These are phyloP conservation scores for Omphalea diandra DNA, from an alignment of 441 rosid species.

Conservation along the genomic window DNA sequence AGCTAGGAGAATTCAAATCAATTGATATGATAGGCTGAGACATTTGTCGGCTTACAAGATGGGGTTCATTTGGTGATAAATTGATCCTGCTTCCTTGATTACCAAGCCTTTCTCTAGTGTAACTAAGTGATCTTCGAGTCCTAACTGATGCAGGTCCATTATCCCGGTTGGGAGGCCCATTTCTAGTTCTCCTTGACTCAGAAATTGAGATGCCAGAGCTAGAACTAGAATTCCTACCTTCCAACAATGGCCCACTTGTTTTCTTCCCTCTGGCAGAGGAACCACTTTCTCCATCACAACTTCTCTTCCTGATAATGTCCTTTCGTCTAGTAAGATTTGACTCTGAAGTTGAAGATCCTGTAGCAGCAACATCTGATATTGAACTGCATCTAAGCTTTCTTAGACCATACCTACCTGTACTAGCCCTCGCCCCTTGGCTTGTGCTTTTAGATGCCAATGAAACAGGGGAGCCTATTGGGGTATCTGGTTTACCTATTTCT, in stretches of 20 bases:
- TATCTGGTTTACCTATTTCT: constrained; percentile 43
- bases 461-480: constrained; percentile 34
- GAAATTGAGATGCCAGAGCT: constrained; percentile 49
- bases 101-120: constrained; percentile 41
- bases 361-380: constrained; percentile 45
- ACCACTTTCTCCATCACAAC: constrained; percentile 63
- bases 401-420: constrained; percentile 44
- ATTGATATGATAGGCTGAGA: constrained; percentile 45
- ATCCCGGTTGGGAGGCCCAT: constrained; percentile 43
- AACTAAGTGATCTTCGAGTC: constrained; percentile 47
- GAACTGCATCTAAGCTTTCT: constrained; percentile 64
- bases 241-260: constrained; percentile 40
- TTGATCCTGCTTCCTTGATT: constrained; percentile 50
- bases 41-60: constrained; percentile 33
- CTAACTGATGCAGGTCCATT: constrained; percentile 43
- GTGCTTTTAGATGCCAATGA: constrained; percentile 42
- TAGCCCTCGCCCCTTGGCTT: constrained; percentile 37
- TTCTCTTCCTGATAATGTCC: constrained; percentile 44
- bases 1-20: constrained; percentile 44
- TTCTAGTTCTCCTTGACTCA: constrained; percentile 61
- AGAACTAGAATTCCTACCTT: constrained; percentile 40
- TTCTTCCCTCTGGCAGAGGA: constrained; percentile 60
- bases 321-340: constrained; percentile 43
- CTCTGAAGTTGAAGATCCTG: constrained; percentile 53
- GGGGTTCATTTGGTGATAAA: constrained; percentile 33